These are phyloP conservation scores for Pythium diclinum DNA, from an alignment of 352 stramenopile genomes.

Conservation along the genomic window DNA sequence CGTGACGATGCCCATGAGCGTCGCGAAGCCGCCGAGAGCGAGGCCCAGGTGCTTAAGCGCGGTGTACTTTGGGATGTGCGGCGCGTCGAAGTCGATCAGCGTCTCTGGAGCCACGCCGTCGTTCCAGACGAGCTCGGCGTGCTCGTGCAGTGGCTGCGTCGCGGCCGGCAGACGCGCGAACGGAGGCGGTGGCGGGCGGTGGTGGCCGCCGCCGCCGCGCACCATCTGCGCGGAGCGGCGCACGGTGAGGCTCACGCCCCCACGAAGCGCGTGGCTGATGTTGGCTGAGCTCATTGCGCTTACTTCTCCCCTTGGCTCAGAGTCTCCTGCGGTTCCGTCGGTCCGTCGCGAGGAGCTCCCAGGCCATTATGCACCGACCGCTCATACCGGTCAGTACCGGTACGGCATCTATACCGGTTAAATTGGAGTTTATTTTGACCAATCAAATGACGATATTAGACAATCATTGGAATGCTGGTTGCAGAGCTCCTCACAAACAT, in stretches of 20 bases:
- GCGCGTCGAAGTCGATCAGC: constrained; percentile 86
- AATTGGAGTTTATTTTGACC: background rate
- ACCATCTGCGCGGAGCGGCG: constrained; percentile 52
- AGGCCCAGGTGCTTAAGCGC: constrained; percentile 64
- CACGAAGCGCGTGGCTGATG: constrained; percentile 57
- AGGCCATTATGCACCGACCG: constrained; percentile 18
- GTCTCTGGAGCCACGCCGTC: constrained; percentile 84
- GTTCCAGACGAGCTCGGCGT: constrained; percentile 85
- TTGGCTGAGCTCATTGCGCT: constrained; percentile 57
- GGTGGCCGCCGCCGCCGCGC: constrained; percentile 44
- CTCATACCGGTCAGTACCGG: constrained; percentile 19
- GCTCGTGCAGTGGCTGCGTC: constrained; percentile 65
- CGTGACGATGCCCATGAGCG: constrained; percentile 76
- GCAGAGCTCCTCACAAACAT: constrained; percentile 2
- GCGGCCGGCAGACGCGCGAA: constrained; percentile 72
- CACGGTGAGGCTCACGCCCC: constrained; percentile 49
- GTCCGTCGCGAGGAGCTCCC: background rate
- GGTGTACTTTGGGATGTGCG: constrained; percentile 77
- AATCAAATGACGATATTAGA: background rate
- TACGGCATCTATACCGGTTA: constrained; percentile 6
- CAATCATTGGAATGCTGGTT: background rate
- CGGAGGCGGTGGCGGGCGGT: constrained; percentile 71
- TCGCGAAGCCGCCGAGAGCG: constrained; percentile 53
- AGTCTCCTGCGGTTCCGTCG: constrained; percentile 25
- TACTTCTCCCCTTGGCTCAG: constrained; percentile 10